Evolutionary conservation across 2,329 filamentous ascomycete species (phyloP).

Genomic region (Trichoderma sp.): DNA sequence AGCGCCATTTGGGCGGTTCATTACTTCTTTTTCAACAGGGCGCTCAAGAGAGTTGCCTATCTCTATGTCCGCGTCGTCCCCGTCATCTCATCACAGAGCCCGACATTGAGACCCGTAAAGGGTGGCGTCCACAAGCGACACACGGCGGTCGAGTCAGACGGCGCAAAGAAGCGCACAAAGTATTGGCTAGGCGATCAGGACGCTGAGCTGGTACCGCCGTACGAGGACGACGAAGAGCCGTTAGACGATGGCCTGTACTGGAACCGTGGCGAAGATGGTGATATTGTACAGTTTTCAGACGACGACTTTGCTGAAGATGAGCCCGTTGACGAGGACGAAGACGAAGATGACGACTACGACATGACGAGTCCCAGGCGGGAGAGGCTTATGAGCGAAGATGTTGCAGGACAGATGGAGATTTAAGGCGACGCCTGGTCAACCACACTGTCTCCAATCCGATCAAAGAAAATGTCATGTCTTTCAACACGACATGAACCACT

Average conservation of each 20-base stretch:
- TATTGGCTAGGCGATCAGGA: slow-evolving; percentile 82
- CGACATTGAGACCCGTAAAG: slow-evolving; percentile 42
- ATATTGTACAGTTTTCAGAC: slow-evolving; percentile 55
- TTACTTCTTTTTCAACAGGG: slow-evolving; percentile 97
- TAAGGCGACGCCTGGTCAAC: slow-evolving; percentile 34
- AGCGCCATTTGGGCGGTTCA: slow-evolving; percentile 93
- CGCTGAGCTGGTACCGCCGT: slow-evolving; percentile 48
- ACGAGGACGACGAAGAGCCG: slow-evolving; percentile 50
- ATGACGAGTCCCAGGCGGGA: slow-evolving; percentile 38
- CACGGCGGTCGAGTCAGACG: slow-evolving; percentile 37
- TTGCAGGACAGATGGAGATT: slow-evolving; percentile 64
- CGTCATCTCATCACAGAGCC: slow-evolving; percentile 67
- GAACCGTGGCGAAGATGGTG: slow-evolving; percentile 61
- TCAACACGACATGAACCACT: slow-evolving; percentile 11
- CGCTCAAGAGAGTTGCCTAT: slow-evolving; percentile 89
- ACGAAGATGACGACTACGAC: slow-evolving; percentile 41
- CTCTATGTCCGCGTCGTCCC: slow-evolving; percentile 89
- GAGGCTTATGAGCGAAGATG: slow-evolving; percentile 63
- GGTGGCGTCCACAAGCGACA: slow-evolving; percentile 32
- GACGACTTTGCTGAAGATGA: slow-evolving; percentile 44
- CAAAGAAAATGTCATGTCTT: neutral
- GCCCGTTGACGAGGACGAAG: slow-evolving; percentile 48
- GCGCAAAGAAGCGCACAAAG: slow-evolving; percentile 68
- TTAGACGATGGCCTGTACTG: slow-evolving; percentile 55
- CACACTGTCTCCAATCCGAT: neutral